These are phyloP conservation scores for Boletus fagicola DNA, from an alignment of 768 basidiomycete genomes.

Conservation along the genomic window DNA sequence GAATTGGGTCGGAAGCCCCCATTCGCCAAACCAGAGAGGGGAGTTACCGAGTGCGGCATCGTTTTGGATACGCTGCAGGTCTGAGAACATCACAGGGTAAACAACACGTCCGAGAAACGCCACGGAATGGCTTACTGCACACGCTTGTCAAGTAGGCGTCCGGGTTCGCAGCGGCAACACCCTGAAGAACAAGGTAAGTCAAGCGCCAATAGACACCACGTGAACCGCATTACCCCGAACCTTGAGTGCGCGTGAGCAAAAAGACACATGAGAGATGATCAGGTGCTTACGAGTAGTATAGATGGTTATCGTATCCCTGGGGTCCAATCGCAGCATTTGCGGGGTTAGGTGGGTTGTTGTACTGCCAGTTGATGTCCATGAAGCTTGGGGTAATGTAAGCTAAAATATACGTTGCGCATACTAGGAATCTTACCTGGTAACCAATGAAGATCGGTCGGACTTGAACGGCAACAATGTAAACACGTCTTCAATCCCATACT, in stretches of 20 bases:
- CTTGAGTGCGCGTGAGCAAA: slow-evolving; percentile 31
- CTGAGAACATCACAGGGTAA: slow-evolving; percentile 34
- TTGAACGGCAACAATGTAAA: slow-evolving; percentile 25
- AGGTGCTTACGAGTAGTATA: slow-evolving; percentile 65
- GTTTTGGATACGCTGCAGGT: slow-evolving; percentile 53
- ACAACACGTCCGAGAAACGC: background rate
- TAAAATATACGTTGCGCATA: background rate
- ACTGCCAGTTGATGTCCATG: slow-evolving; percentile 82
- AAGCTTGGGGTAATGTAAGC: slow-evolving; percentile 46
- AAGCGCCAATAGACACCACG: background rate
- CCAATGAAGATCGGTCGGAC: slow-evolving; percentile 27
- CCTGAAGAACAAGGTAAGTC: slow-evolving; percentile 38
- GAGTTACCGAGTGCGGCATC: slow-evolving; percentile 45
- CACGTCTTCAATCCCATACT: slow-evolving; percentile 20
- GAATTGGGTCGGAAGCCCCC: slow-evolving; percentile 66
- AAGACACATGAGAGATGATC: background rate
- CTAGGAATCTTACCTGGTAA: slow-evolving; percentile 36
- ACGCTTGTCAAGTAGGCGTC: slow-evolving; percentile 63
- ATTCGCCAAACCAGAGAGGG: slow-evolving; percentile 59
- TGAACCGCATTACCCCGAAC: slow-evolving; percentile 49
- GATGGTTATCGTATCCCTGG: slow-evolving; percentile 74
- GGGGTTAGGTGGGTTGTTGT: slow-evolving; percentile 67
- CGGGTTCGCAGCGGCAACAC: slow-evolving; percentile 64
- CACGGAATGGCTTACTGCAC: slow-evolving; percentile 54
- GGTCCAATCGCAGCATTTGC: slow-evolving; percentile 66